Conservation (phyloP, 2,329 filamentous ascomycete species). For the Neofusicoccum sp. region DNA sequence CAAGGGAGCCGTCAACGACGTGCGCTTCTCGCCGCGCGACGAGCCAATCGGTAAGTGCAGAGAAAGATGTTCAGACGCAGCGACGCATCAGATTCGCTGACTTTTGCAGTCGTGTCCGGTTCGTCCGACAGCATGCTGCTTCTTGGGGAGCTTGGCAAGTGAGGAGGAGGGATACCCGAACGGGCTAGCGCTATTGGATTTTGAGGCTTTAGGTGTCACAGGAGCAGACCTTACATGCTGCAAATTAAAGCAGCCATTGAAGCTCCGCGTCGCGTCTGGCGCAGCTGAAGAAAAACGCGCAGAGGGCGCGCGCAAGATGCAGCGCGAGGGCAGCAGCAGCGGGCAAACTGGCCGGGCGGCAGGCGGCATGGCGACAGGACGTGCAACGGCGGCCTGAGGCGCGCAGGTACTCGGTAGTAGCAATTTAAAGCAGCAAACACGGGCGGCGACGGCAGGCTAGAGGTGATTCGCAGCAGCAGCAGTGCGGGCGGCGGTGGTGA, state of each 20-base stretch:
- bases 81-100: not conserved
- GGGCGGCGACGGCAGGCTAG: not conserved
- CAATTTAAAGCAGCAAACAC: not conserved
- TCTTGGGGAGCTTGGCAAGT: conserved; percentile 75
- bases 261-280: not conserved
- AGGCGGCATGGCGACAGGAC: not conserved
- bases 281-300: conserved; percentile 2
- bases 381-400: not conserved
- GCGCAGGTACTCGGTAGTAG: conserved; percentile 6
- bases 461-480: conserved; percentile 1
- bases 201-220: not conserved
- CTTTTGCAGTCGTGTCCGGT: conserved; percentile 71
- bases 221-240: conserved; percentile 9
- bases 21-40: conserved; percentile 79
- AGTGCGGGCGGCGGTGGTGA: not conserved
- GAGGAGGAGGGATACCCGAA: not conserved
- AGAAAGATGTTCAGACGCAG: not conserved
- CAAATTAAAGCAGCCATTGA: conserved; percentile 6
- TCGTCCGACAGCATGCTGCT: conserved; percentile 87
- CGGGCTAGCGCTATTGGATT: conserved; percentile 3
- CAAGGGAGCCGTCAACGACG: conserved; percentile 91
- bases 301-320: not conserved
- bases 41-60: conserved; percentile 77
- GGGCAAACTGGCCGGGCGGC: not conserved
- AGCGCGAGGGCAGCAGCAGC: not conserved